Evolutionary conservation across 495 filamentous ascomycete species (phyloP).

Genomic region (Lepraria neglecta): DNA sequence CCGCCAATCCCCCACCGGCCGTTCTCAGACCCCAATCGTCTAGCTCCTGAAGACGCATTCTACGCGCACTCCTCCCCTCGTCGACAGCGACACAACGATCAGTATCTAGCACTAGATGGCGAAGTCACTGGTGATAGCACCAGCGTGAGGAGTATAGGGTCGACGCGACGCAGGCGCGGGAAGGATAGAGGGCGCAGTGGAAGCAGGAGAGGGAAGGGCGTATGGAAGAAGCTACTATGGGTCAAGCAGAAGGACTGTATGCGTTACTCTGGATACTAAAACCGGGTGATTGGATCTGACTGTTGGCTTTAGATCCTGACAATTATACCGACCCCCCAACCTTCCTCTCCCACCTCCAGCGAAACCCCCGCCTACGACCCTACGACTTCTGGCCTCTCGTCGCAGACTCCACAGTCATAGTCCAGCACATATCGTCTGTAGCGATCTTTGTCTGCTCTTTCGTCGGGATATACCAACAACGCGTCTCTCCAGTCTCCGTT

Average conservation of each 20-base stretch:
- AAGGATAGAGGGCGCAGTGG: constrained; percentile 49
- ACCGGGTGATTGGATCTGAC: constrained; percentile 15
- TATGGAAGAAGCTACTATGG: constrained; percentile 95
- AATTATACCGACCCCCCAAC: constrained; percentile 94
- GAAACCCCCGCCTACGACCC: constrained; percentile 86
- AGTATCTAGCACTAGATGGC: constrained; percentile 15
- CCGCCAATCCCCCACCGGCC: constrained; percentile 35
- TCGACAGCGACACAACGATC: constrained; percentile 40
- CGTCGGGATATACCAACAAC: constrained; percentile 76
- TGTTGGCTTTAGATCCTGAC: constrained; percentile 68
- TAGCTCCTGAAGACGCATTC: constrained; percentile 82
- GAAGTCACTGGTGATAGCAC: constrained; percentile 33
- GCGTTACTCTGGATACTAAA: constrained; percentile 19
- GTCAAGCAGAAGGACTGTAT: constrained; percentile 85
- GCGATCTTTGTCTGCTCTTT: constrained; percentile 93
- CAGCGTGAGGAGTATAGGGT: constrained; percentile 29
- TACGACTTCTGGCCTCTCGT: constrained; percentile 98
- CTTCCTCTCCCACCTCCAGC: constrained; percentile 91
- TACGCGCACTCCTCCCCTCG: constrained; percentile 52
- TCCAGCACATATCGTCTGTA: constrained; percentile 92
- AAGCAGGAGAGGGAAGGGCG: constrained; percentile 57
- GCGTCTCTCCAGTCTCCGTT: constrained; percentile 77
- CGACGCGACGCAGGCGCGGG: constrained; percentile 38
- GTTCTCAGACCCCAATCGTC: constrained; percentile 51
- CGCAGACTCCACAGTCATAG: constrained; percentile 90